phyloP scores from a whole-genome alignment of 768 basidiomycete genomes.

The Sistotremastrum suecicum region DNA sequence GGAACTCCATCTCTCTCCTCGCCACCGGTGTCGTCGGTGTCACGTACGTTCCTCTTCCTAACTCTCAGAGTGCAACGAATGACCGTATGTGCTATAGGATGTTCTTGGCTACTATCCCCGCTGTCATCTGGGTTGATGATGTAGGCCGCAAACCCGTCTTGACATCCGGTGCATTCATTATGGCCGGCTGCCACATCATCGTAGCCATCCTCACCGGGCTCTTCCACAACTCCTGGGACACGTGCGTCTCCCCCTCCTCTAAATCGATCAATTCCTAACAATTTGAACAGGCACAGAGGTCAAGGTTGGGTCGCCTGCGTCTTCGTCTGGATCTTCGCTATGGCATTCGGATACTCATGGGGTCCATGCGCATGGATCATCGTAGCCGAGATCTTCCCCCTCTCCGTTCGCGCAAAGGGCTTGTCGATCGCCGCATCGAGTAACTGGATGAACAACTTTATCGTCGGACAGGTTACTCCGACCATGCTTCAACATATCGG shows the following conservation, averaged over 20 bases:
- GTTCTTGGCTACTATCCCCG: conserved; percentile 68
- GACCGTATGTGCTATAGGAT: conserved; percentile 25
- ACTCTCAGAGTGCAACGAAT: background rate
- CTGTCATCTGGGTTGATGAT: conserved; percentile 71
- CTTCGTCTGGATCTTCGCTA: conserved; percentile 63
- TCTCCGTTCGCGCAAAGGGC: conserved; percentile 63
- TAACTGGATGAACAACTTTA: conserved; percentile 78
- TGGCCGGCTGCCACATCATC: conserved; percentile 61
- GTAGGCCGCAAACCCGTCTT: conserved; percentile 62
- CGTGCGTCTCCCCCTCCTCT: conserved; percentile 20
- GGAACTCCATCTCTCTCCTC: conserved; percentile 42
- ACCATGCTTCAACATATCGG: conserved; percentile 50
- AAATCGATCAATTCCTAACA: too few species aligned
- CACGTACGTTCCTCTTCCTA: conserved; percentile 30
- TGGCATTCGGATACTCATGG: conserved; percentile 67
- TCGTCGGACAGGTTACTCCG: conserved; percentile 58
- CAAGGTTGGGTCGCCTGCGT: conserved; percentile 64
- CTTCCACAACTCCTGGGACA: conserved; percentile 40
- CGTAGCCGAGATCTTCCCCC: conserved; percentile 60
- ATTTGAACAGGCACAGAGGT: conserved; percentile 16
- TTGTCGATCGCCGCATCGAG: conserved; percentile 61
- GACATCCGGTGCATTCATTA: conserved; percentile 59
- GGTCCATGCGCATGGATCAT: conserved; percentile 69
- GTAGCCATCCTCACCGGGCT: conserved; percentile 51
- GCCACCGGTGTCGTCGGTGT: conserved; percentile 69